These are phyloP conservation scores for Irpex sp. DNA, from an alignment of 1,284 basidiomycete genomes.

Conservation along the genomic window DNA sequence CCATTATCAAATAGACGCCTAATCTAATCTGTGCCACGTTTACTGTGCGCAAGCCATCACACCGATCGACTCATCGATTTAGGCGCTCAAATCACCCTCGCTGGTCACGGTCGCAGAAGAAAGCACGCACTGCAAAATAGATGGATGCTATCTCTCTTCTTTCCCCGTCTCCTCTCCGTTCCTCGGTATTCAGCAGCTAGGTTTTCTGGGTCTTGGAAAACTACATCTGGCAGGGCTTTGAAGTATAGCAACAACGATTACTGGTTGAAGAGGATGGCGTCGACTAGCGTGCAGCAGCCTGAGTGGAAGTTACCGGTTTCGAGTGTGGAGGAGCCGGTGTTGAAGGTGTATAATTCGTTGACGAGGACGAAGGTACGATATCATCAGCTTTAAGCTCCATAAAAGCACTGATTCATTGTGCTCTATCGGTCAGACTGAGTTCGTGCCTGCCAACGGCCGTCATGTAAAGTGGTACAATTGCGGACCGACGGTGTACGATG, in stretches of 20 bases:
- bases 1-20: not conserved
- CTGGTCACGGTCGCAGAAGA: not conserved
- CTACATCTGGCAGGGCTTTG: too few species aligned
- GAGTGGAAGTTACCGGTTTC: conserved; percentile 52
- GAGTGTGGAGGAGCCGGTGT: conserved; percentile 51
- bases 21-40: not conserved
- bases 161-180: not conserved
- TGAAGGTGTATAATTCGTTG: conserved; percentile 94
- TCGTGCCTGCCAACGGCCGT: conserved; percentile 77
- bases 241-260: too few species aligned
- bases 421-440: conserved; percentile 48
- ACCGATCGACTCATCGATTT: not conserved
- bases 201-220: too few species aligned
- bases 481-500: conserved; percentile 99
- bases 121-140: not conserved
- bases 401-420: conserved; percentile 32
- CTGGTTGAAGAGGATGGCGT: not conserved
- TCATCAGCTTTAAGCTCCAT: conserved; percentile 5
- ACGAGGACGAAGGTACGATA: conserved; percentile 81
- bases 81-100: not conserved
- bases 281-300: conserved; percentile 45
- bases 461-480: conserved; percentile 99
- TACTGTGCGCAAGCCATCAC: not conserved
- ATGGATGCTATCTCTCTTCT: not conserved
- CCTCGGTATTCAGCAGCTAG: not conserved